Base-by-base conservation (phyloP, 805 yeast species). In the Cyberlindnera sargentensis region DNA sequence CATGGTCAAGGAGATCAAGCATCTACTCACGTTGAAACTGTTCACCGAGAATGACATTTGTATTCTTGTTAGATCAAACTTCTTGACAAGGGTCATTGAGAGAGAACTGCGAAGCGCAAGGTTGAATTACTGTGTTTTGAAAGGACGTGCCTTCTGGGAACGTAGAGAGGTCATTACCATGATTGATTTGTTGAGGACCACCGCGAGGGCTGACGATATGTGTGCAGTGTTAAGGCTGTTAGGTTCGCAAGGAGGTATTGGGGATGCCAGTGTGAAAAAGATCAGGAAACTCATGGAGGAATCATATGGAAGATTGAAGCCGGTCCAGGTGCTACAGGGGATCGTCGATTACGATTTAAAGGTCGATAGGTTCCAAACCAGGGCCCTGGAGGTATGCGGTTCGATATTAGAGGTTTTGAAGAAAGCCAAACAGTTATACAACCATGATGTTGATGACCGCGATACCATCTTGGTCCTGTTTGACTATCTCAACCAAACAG, bases 101-200 rank as follows among this genome's bases (percentile, higher is more conserved):
- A 73, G 72, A 30, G 83, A 77, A 20, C 63, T 91, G 25, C 67
- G 76, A 1, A 69, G 64, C 39, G 59, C 62, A 3, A 66, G 73
- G 4, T 72, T 89, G 3, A 89, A 93, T 0, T 84, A 85, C 53
- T 63, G 65, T 7, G 72, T 89, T 45, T 69, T 84, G 0, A 80
- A 82, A 41, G 96, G 96, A 0, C 70, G 69, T 36, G 81, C 88
- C 1, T 85, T 88, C 54, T 86, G 95, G 91, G 87, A 84, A 34
- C 62, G 82, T 34, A 76, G 75, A 44, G 95, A 86, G 54, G 80
- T 87, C 11, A 67, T 70, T 24, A 63, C 76, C 1, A 70, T 85
- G 45, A 47, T 88, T 36, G 84, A 82, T 55, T 78, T 80, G 50
- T 56, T 91, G 27, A 71, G 88, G 30, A 77, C 82, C 2, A 66